Evolutionary conservation across 2,329 filamentous ascomycete genomes (phyloP), one percentile per base, ranked within the genome.

Genomic region (Trichoderma sp.): DNA sequence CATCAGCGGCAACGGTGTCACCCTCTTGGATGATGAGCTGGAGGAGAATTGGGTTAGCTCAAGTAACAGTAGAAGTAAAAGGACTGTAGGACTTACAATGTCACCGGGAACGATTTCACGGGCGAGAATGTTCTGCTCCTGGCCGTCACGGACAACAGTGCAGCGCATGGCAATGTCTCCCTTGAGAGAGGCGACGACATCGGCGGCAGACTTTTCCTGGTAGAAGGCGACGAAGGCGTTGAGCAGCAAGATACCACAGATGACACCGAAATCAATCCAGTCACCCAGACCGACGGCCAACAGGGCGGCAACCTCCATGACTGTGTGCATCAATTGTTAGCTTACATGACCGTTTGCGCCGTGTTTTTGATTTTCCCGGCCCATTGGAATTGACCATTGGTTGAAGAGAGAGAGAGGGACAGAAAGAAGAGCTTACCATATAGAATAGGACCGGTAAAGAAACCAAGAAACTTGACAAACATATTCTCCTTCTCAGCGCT

Each of bases 181-280:
- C 85, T 96, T 96, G 77, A 97, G 83, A 79, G 95, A 92, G 59
- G 94, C 92, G 81, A 97, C 93, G 72, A 96, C 96, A 68, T 91
- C 94, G 78, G 92, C 93, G 70, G 93, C 93, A 81, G 96, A 92
- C 81, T 86, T 96, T 82, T 97, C 93, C 80, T 97, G 93, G 71
- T 94, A 84, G 81, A 96, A 97, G 82, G 93, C 93, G 72, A 97
- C 93, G 72, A 82, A 83, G 49, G 93, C 93, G 83, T 97, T 97
- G 72, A 97, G 90, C 73, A 96, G 79, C 16, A 97, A 86, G 61
- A 96, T 85, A 77, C 83, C 93, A 80, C 91, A 93, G 74, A 97
- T 97, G 77, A 97, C 93, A 85, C 92, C 93, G 77, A 97, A 95
- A 83, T 97, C 93, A 72, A 97, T 91, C 93, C 93, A 97, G 76